Percentiles rank a stretch among this genome's conserved stretches.
Conservation (phyloP, 805 yeast genomes). For the Wickerhamiella dianesei region DNA sequence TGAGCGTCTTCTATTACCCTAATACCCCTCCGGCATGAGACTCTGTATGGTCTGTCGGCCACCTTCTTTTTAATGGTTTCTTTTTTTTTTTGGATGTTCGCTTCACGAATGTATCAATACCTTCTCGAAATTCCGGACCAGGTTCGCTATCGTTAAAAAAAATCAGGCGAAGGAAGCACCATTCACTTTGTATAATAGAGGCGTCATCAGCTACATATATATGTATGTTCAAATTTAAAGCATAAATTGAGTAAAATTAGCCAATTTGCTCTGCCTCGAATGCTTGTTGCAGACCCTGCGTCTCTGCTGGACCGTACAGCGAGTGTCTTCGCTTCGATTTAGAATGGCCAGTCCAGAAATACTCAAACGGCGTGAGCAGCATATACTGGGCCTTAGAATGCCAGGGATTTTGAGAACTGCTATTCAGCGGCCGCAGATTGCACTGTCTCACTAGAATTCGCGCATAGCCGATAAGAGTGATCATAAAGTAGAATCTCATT, state of each 20-base stretch:
- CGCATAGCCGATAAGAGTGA: slow-evolving; percentile 43
- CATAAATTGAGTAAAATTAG: not conserved
- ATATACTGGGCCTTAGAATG: slow-evolving; percentile 21
- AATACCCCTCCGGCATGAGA: not conserved
- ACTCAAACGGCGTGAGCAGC: slow-evolving; percentile 21
- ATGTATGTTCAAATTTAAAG: not conserved
- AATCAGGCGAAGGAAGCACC: not conserved
- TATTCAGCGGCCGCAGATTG: slow-evolving; percentile 26
- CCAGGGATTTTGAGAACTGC: slow-evolving; percentile 23
- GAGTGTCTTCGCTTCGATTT: slow-evolving; percentile 8
- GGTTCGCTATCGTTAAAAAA: too few species aligned
- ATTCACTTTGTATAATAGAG: not conserved
- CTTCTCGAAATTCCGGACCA: too few species aligned
- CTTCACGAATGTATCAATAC: too few species aligned
- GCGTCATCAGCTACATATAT: not conserved
- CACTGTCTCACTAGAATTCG: slow-evolving; percentile 36
- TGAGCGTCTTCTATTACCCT: not conserved
- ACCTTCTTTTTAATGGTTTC: not conserved
- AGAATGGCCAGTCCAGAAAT: slow-evolving; percentile 25
- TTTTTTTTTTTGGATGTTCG: not conserved
- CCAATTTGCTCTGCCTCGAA: not conserved
- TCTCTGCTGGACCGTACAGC: slow-evolving; percentile 16
- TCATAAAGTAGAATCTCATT: slow-evolving; percentile 40
- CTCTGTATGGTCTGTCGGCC: not conserved
- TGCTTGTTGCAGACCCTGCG: slow-evolving; percentile 6